These are phyloP conservation scores for Penicillium cinerascens DNA, from an alignment of 495 filamentous ascomycete genomes.

Conservation along the genomic window DNA sequence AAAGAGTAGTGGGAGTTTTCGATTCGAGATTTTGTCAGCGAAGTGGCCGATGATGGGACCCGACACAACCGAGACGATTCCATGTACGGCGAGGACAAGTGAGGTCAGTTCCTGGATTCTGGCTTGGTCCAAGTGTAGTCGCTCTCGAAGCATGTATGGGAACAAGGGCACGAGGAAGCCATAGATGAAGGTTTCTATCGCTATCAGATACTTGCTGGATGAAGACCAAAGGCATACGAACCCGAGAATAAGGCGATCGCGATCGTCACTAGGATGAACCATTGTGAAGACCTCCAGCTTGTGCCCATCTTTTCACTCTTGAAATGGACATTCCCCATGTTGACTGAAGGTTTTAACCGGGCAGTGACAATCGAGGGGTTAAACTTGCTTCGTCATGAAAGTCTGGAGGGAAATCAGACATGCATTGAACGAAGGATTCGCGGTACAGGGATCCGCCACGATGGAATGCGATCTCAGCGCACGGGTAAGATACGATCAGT, in stretches of 20 bases:
- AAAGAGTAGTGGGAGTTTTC: background rate
- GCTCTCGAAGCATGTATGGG: slow-evolving; percentile 7
- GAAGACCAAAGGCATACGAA: background rate
- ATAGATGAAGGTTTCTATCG: slow-evolving; percentile 15
- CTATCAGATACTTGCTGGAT: background rate
- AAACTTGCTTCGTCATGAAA: too few species aligned
- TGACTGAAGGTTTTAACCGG: background rate
- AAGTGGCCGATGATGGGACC: slow-evolving; percentile 11
- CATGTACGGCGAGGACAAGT: slow-evolving; percentile 10
- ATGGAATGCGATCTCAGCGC: too few species aligned
- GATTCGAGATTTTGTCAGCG: slow-evolving; percentile 1
- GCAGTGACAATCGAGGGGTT: too few species aligned
- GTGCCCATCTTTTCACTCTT: background rate
- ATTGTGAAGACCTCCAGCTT: background rate
- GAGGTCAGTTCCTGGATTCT: slow-evolving; percentile 9
- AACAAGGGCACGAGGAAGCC: slow-evolving; percentile 16
- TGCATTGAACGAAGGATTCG: too few species aligned
- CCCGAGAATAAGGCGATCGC: too few species aligned
- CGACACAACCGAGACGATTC: background rate
- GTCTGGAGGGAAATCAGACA: too few species aligned
- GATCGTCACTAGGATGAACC: too few species aligned
- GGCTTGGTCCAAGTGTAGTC: slow-evolving; percentile 5
- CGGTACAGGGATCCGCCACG: too few species aligned
- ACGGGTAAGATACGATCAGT: too few species aligned
- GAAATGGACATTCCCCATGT: background rate